phyloP scores from a whole-genome alignment of 2,329 filamentous ascomycete genomes.

The Xylariaceae sp. region DNA sequence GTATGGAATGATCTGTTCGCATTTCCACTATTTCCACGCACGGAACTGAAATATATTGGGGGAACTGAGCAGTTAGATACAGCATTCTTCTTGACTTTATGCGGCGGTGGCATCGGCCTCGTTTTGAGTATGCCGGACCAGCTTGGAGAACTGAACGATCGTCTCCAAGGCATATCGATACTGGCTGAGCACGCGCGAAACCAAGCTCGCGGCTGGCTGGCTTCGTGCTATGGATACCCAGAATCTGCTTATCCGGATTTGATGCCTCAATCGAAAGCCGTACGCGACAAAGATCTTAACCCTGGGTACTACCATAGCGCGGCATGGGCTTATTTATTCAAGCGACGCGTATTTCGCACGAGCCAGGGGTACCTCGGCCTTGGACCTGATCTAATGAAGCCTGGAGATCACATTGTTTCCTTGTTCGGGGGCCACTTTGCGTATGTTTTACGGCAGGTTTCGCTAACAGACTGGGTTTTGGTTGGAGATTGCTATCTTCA shows the following conservation, averaged over 20 bases:
- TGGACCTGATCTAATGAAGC: constrained; percentile 1
- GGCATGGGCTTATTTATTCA: constrained; percentile 1
- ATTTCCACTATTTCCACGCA: constrained; percentile 11
- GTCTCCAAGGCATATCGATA: neutral
- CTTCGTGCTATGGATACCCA: neutral
- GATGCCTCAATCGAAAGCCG: neutral
- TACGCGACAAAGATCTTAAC: neutral
- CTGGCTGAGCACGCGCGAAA: constrained; percentile 11
- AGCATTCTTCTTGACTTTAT: constrained; percentile 5
- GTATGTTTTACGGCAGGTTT: constrained; percentile 5
- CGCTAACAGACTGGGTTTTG: constrained; percentile 3
- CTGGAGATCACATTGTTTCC: constrained; percentile 2
- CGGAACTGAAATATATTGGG: neutral
- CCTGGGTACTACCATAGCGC: neutral
- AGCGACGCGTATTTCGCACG: constrained; percentile 7
- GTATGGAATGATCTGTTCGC: constrained; percentile 6
- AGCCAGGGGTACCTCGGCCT: constrained; percentile 5
- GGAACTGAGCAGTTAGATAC: constrained; percentile 4
- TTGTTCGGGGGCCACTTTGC: constrained; percentile 3
- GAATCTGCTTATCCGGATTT: constrained; percentile 7
- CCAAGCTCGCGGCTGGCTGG: constrained; percentile 13
- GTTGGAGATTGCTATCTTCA: constrained; percentile 10
- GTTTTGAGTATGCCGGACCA: constrained; percentile 10
- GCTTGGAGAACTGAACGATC: neutral
- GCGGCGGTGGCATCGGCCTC: neutral